Evolutionary conservation across 108 stramenopile genomes (phyloP).

Genomic region (Nitzschia palea): DNA sequence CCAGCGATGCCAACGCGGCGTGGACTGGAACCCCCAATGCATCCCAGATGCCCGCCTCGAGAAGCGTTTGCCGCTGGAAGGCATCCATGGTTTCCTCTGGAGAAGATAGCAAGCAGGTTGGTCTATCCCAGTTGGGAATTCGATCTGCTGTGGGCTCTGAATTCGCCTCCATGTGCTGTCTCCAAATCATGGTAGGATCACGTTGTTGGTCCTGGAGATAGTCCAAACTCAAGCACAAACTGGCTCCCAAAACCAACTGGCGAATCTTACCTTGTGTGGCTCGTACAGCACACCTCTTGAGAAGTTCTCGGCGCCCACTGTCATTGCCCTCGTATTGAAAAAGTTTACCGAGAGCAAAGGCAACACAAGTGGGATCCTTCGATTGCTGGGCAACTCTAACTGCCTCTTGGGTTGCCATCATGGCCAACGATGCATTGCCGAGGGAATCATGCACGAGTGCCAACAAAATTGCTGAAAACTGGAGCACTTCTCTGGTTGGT

Average conservation of each 20-base stretch:
- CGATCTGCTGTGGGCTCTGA: conserved; percentile 31
- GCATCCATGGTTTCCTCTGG: conserved; percentile 42
- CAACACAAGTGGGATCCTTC: conserved; percentile 78
- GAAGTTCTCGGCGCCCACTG: conserved; percentile 20
- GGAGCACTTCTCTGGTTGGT: conserved; percentile 53
- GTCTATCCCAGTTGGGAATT: conserved; percentile 41
- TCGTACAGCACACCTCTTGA: conserved; percentile 39
- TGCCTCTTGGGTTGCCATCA: conserved; percentile 88
- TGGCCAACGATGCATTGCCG: conserved; percentile 69
- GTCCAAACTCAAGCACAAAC: conserved; percentile 35
- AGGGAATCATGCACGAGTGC: conserved; percentile 73
- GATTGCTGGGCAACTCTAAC: conserved; percentile 93
- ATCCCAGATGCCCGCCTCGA: conserved; percentile 73
- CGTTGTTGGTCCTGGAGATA: conserved; percentile 11
- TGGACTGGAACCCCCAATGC: conserved; percentile 47
- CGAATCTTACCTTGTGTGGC: conserved; percentile 38
- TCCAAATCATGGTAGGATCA: conserved; percentile 11
- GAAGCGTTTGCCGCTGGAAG: conserved; percentile 44
- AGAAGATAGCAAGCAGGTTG: conserved; percentile 42
- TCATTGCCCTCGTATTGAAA: conserved; percentile 28
- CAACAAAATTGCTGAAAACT: conserved; percentile 82
- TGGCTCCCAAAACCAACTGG: conserved; percentile 39
- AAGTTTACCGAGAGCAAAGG: conserved; percentile 79
- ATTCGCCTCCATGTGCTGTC: conserved; percentile 6
- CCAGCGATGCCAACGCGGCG: conserved; percentile 47